Base-by-base conservation (phyloP, 202 grass and related monocot genomes). In the Schoenoplectus tabernaemontani region DNA sequence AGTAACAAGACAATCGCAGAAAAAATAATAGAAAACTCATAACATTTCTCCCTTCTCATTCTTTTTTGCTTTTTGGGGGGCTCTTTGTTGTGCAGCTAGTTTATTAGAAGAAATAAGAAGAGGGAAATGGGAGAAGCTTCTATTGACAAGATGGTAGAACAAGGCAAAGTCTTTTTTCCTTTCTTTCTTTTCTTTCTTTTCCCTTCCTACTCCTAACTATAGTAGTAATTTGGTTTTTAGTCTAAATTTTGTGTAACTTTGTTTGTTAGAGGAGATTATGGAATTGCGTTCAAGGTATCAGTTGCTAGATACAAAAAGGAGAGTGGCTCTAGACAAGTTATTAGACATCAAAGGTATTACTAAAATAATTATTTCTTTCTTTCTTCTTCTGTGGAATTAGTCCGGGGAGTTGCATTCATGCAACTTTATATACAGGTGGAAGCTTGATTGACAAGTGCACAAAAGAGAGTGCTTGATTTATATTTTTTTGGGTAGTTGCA, bases 331-430 rank as follows among this genome's bases (percentile, higher is more conserved):
- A 7, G 84, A 95, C 64, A 92, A 85, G 83, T 86, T 98, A 78
- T 83, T 98, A 64, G 96, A 98, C 70, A 84, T 98, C 74, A 98
- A 95, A 90, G 89, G 96, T 92, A 94, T 22, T 54, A 23, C 15
- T 23, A 9, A 57, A 77, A 80, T 33, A 41, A 61, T 19, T 38
- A 28, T 60, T 48, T 24, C 2, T 10, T 57, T 78, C 34, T 41
- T 1, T 64, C 17, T 61, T 79, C 57, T 38, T 22, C 75, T 78
- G 1, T 78, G n/a, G 19, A 24, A 24, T 78, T 39, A 78, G 5
- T 42, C 4, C 20, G 4, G 56, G 0, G 36, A 44, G n/a, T 78
- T 42, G 33, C 51, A 78, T 60, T 60, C 10, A 60, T 78, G 51
- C 16, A 42, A 30, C 50, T 59, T 20, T 78, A 41, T 59, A 20